Conservation (phyloP, 805 yeast genomes). For the Dipodascus albidus region DNA sequence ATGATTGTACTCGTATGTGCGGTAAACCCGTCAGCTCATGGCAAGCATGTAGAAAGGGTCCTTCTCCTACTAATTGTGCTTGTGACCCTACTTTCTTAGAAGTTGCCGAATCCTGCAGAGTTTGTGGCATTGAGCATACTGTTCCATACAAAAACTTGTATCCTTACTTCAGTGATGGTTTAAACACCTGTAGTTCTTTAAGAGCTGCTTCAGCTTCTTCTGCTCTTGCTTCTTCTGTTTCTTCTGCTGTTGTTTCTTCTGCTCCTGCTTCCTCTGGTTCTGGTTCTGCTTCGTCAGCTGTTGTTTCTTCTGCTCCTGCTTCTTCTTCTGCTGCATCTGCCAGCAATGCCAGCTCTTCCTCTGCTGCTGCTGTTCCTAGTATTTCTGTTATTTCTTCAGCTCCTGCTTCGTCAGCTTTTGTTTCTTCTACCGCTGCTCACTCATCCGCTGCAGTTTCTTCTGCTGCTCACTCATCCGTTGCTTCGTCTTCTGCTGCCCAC, state of each 20-base stretch:
- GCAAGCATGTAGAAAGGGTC: not conserved
- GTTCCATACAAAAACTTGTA: not conserved
- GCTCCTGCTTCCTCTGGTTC: conserved; percentile 7
- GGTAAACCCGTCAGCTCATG: not conserved
- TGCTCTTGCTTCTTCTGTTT: conserved; percentile 12
- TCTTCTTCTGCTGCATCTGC: not conserved
- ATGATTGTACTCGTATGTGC: not conserved
- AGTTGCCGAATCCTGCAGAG: not conserved
- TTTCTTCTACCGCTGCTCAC: conserved; percentile 16
- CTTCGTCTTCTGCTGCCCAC: conserved; percentile 8
- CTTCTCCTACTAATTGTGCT: not conserved
- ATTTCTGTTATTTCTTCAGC: not conserved
- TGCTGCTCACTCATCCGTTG: conserved; percentile 2
- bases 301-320: not conserved
- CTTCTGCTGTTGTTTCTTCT: conserved; percentile 13
- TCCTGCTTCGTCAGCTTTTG: conserved; percentile 4
- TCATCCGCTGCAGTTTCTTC: conserved; percentile 13
- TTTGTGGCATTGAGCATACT: not conserved
- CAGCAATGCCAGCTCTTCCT: not conserved
- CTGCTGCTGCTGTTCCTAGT: not conserved
- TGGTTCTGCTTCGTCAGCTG: not conserved
- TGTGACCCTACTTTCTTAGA: not conserved
- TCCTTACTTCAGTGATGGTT: not conserved
- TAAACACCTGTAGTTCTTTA: not conserved
- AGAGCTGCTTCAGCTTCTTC: not conserved